Evolutionary conservation across 495 filamentous ascomycete species (phyloP).

Genomic region (Penicillium steckii): DNA sequence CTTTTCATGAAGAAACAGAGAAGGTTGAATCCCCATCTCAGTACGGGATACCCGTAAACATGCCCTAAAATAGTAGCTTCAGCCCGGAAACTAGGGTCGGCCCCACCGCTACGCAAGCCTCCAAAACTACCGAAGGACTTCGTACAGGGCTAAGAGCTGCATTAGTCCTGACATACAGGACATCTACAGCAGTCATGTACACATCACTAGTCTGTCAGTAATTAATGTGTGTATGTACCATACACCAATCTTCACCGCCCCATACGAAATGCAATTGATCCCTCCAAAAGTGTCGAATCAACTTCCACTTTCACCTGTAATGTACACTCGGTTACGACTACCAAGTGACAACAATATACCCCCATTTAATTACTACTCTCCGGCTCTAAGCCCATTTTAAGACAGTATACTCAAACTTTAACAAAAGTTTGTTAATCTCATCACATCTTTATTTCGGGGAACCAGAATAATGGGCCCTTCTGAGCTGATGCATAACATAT

Average conservation of each 20-base stretch:
- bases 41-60: not conserved
- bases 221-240: not conserved
- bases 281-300: constrained; percentile 1
- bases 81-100: not conserved
- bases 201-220: not conserved
- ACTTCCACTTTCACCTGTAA: not conserved
- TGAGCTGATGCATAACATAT: constrained; percentile 28
- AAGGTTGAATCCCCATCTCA: not conserved
- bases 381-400: not conserved
- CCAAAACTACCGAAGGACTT: not conserved
- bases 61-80: not conserved
- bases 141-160: not conserved
- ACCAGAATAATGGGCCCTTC: constrained; percentile 9
- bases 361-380: no score
- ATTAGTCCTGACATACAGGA: not conserved
- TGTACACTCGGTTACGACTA: not conserved
- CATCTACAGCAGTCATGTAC: not conserved
- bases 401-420: no score
- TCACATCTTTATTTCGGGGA: not conserved
- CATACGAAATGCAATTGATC: constrained; percentile 1
- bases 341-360: no score
- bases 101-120: not conserved
- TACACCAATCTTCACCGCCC: constrained; percentile 3
- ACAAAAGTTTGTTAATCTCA: no score
- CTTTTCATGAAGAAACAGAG: not conserved